phyloP scores from a whole-genome alignment of 768 basidiomycete genomes.

The Lanmaoa pseudosensibilis region DNA sequence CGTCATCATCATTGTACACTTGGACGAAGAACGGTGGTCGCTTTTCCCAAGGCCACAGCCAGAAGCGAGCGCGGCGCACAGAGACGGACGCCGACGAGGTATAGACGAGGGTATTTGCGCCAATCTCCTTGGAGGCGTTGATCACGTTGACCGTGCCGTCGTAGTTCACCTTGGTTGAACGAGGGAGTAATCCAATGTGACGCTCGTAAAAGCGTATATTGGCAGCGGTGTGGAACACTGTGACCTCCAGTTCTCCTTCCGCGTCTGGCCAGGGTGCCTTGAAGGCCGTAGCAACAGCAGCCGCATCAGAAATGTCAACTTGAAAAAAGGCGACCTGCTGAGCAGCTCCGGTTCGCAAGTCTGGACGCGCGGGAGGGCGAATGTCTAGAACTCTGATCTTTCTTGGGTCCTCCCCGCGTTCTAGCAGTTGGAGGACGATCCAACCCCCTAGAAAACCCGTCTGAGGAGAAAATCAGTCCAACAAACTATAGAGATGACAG shows the following conservation, averaged over 20 bases:
- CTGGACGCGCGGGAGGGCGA: conserved; percentile 55
- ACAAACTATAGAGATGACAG: background rate
- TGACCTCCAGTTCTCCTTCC: conserved; percentile 38
- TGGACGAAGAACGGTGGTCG: conserved; percentile 60
- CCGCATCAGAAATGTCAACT: conserved; percentile 56
- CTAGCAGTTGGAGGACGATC: conserved; percentile 67
- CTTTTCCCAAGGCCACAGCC: conserved; percentile 76
- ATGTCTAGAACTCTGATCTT: conserved; percentile 69
- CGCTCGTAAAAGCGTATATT: conserved; percentile 80
- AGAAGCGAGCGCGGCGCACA: conserved; percentile 57
- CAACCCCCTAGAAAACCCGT: conserved; percentile 77
- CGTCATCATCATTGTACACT: conserved; percentile 61
- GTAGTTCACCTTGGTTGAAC: conserved; percentile 64
- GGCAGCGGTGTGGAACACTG: conserved; percentile 76
- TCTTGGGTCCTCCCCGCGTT: conserved; percentile 68
- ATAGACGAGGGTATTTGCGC: conserved; percentile 60
- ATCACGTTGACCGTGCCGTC: conserved; percentile 67
- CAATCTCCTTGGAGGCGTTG: conserved; percentile 52
- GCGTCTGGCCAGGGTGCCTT: conserved; percentile 57
- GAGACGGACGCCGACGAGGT: conserved; percentile 73
- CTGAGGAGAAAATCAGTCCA: conserved; percentile 34
- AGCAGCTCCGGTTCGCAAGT: conserved; percentile 53
- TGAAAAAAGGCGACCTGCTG: conserved; percentile 55
- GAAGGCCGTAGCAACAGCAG: conserved; percentile 61
- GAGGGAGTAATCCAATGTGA: conserved; percentile 45